phyloP scores from a whole-genome alignment of 2,329 filamentous ascomycete species.

The Exophiala sideris region DNA sequence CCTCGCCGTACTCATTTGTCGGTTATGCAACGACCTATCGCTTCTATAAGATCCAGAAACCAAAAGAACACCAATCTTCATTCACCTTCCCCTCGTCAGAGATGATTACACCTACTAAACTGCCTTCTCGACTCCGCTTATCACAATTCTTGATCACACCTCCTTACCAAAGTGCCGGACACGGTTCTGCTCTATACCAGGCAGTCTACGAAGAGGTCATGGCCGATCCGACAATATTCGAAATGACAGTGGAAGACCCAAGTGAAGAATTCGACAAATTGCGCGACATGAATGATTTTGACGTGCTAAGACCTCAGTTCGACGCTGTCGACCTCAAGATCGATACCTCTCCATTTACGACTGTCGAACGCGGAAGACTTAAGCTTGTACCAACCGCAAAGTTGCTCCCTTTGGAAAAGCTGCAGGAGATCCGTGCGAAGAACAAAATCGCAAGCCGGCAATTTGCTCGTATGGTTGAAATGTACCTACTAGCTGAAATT shows the following conservation, averaged over 20 bases:
- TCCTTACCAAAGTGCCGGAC: conserved; percentile 75
- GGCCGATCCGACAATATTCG: conserved; percentile 64
- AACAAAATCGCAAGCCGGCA: conserved; percentile 61
- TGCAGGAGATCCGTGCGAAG: conserved; percentile 49
- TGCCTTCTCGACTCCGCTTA: conserved; percentile 76
- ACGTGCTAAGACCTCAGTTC: conserved; percentile 52
- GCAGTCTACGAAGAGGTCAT: conserved; percentile 70
- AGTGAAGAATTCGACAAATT: conserved; percentile 67
- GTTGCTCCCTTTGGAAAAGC: conserved; percentile 51
- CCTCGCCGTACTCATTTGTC: conserved; percentile 71
- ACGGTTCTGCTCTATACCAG: conserved; percentile 77
- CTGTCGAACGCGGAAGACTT: conserved; percentile 35
- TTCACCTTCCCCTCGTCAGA: conserved; percentile 43
- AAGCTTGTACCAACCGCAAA: conserved; percentile 48
- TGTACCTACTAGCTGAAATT: conserved; percentile 60
- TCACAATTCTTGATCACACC: conserved; percentile 92
- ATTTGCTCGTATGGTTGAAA: conserved; percentile 60
- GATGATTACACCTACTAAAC: conserved; percentile 51
- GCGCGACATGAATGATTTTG: conserved; percentile 60
- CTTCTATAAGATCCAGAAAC: conserved; percentile 60
- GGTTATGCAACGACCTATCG: conserved; percentile 90
- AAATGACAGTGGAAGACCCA: conserved; percentile 91
- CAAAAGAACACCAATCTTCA: conserved; percentile 32
- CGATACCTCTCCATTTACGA: conserved; percentile 37
- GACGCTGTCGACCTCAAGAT: conserved; percentile 47